Conservation (phyloP, 2,329 filamentous ascomycete genomes). For the Aspergillus arachidicola region DNA sequence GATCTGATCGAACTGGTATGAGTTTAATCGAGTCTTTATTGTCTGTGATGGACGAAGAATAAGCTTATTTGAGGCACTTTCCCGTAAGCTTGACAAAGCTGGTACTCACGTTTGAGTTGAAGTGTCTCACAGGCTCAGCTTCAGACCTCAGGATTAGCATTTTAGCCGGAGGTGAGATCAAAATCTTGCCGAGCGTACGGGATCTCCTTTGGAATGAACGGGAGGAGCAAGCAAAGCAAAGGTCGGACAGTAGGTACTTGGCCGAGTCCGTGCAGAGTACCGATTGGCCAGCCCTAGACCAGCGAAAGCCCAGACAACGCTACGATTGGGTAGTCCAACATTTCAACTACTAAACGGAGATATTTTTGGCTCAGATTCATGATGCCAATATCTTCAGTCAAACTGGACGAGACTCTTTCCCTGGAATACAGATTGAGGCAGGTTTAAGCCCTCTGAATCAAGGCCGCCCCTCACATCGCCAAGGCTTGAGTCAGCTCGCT, state of each 20-base stretch:
- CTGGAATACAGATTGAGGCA: background rate
- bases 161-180: background rate
- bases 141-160: background rate
- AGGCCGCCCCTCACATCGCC: slow-evolving; percentile 3
- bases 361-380: background rate
- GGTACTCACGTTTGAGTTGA: background rate
- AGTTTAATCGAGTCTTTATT: background rate
- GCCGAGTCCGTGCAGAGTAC: background rate
- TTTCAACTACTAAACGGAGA: background rate
- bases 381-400: background rate
- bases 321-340: background rate
- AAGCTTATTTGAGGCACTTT: background rate
- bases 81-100: background rate
- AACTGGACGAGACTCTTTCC: background rate
- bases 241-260: background rate
- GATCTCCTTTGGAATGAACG: background rate
- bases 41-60: background rate
- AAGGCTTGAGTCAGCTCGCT: slow-evolving; percentile 4
- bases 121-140: background rate
- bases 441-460: background rate
- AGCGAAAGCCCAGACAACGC: background rate
- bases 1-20: background rate
- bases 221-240: background rate
- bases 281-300: background rate
- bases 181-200: background rate